Evolutionary conservation across 2,329 filamentous ascomycete genomes (phyloP).

Genomic region (Monosporascus sp.): DNA sequence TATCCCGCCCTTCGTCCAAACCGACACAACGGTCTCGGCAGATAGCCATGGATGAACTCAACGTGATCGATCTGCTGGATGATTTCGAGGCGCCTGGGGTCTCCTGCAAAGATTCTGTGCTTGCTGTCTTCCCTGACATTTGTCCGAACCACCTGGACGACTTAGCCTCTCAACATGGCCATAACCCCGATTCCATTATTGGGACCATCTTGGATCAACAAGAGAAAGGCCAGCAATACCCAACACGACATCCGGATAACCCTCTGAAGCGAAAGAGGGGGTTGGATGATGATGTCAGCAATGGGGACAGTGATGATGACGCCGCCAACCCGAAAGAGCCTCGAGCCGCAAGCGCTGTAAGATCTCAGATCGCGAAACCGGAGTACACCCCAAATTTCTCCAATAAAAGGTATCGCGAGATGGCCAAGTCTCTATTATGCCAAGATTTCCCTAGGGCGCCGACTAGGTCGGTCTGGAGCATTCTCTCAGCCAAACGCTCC

Average conservation of each 20-base stretch:
- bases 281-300: conserved; percentile 13
- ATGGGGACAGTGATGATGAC: conserved; percentile 8
- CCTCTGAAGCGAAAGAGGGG: conserved; percentile 37
- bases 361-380: conserved; percentile 9
- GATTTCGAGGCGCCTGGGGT: conserved; percentile 3
- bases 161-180: conserved; percentile 19
- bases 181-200: conserved; percentile 28
- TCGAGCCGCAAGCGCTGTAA: conserved; percentile 6
- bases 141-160: conserved; percentile 31
- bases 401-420: conserved; percentile 8
- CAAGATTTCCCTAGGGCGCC: conserved; percentile 30
- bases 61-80: background rate
- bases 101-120: conserved; percentile 24
- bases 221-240: conserved; percentile 34
- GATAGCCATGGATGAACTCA: conserved; percentile 1
- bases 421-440: conserved; percentile 24
- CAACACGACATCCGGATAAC: conserved; percentile 16
- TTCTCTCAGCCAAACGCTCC: conserved; percentile 18
- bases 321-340: conserved; percentile 1
- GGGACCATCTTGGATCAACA: conserved; percentile 33
- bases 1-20: background rate
- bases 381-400: conserved; percentile 1
- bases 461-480: conserved; percentile 17
- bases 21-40: background rate
- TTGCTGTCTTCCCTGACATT: conserved; percentile 40